These are phyloP conservation scores for Kwoniella botswanensis DNA, from an alignment of 768 basidiomycete species.

Conservation along the genomic window DNA sequence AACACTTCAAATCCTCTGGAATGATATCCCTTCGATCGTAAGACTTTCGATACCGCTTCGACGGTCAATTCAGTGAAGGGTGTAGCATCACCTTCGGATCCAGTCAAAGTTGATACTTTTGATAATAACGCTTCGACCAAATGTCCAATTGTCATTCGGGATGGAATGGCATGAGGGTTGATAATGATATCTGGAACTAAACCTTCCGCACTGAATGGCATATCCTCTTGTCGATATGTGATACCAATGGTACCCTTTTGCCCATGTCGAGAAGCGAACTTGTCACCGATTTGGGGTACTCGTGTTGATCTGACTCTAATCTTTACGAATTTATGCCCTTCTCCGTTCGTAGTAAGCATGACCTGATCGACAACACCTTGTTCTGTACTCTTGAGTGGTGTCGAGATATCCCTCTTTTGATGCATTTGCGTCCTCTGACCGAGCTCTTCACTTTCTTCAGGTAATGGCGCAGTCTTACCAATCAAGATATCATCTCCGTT, in stretches of 20 bases:
- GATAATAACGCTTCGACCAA: slow-evolving; percentile 97
- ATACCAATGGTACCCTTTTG: slow-evolving; percentile 99
- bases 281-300: slow-evolving; percentile 97
- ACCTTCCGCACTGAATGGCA: slow-evolving; percentile 98
- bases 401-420: slow-evolving; percentile 93
- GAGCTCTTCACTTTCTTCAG: slow-evolving; percentile 94
- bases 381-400: slow-evolving; percentile 96
- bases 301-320: slow-evolving; percentile 94
- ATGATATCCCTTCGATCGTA: slow-evolving; percentile 90
- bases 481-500: slow-evolving; percentile 98
- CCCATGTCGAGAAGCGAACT: slow-evolving; percentile 98
- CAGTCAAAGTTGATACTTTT: slow-evolving; percentile 93
- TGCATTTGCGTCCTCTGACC: slow-evolving; percentile 94
- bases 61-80: slow-evolving; percentile 98
- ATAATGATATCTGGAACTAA: slow-evolving; percentile 97
- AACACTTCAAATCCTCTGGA: slow-evolving; percentile 96
- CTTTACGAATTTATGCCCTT: slow-evolving; percentile 98
- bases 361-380: slow-evolving; percentile 98
- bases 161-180: slow-evolving; percentile 99
- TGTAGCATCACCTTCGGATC: slow-evolving; percentile 97
- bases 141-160: slow-evolving; percentile 99
- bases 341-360: slow-evolving; percentile 90
- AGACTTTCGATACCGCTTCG: slow-evolving; percentile 91
- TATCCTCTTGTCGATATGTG: slow-evolving; percentile 98
- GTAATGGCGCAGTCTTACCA: slow-evolving; percentile 97